These are phyloP conservation scores for Termitomyces sp. DNA, from an alignment of 768 basidiomycete genomes.

Conservation along the genomic window DNA sequence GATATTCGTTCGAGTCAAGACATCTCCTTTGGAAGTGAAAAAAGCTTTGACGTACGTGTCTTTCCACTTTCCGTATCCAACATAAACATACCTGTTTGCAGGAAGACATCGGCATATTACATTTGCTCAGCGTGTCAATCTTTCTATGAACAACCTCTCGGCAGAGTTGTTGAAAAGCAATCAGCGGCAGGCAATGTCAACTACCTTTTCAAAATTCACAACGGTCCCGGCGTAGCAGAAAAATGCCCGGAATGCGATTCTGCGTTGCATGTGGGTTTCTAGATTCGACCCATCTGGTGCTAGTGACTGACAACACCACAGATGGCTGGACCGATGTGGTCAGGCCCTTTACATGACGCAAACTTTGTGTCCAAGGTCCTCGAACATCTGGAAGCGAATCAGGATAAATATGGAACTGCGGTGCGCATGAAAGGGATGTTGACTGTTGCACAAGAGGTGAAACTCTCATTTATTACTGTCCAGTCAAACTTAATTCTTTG, in stretches of 20 bases:
- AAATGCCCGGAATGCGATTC: constrained; percentile 82
- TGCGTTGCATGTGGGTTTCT: constrained; percentile 59
- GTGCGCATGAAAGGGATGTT: constrained; percentile 94
- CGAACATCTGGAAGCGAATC: constrained; percentile 58
- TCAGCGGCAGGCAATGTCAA: constrained; percentile 53
- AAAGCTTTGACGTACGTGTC: constrained; percentile 61
- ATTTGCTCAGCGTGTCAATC: constrained; percentile 82
- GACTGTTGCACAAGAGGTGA: constrained; percentile 82
- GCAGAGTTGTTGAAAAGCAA: constrained; percentile 56
- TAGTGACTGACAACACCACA: constrained; percentile 21
- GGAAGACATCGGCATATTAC: constrained; percentile 83
- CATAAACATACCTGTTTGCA: constrained; percentile 23
- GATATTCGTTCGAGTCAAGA: constrained; percentile 75
- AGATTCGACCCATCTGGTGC: background rate
- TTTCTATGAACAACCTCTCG: constrained; percentile 81
- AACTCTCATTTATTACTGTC: background rate
- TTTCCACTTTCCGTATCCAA: background rate
- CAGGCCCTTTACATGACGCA: constrained; percentile 75
- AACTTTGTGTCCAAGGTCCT: constrained; percentile 74
- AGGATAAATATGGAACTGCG: constrained; percentile 69
- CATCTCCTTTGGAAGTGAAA: constrained; percentile 80
- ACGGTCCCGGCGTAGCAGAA: constrained; percentile 60
- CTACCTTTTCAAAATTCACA: constrained; percentile 62
- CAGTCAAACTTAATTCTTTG: background rate
- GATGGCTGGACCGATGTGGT: constrained; percentile 98